Percentiles rank a stretch among this genome's conserved stretches.
Conservation (phyloP, 2,329 filamentous ascomycete genomes). For the Cryphonectria carpinicola region DNA sequence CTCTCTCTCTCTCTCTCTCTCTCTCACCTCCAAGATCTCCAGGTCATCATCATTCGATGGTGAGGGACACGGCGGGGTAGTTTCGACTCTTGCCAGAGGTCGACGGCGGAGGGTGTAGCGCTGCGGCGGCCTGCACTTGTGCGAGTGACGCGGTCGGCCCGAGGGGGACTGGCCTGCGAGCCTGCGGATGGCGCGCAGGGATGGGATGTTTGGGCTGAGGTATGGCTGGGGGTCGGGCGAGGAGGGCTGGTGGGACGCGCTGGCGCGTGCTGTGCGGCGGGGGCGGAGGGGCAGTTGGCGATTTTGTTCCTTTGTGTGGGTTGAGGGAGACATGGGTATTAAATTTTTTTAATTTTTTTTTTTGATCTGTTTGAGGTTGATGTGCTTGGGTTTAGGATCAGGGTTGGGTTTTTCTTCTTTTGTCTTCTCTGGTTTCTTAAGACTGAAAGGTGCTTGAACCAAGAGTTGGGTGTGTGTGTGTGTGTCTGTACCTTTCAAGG, state of each 20-base stretch:
- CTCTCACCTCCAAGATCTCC: background rate
- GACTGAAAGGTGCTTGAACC: background rate
- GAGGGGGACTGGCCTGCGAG: background rate
- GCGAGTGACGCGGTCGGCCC: background rate
- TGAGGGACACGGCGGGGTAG: background rate
- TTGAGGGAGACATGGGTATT: background rate
- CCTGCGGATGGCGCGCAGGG: background rate
- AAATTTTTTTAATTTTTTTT: background rate
- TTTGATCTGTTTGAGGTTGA: too few species aligned
- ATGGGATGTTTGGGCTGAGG: background rate
- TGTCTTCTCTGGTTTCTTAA: too few species aligned
- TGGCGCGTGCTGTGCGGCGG: background rate
- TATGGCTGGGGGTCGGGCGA: background rate
- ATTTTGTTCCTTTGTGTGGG: background rate
- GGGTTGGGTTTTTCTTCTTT: too few species aligned
- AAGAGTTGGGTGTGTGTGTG: too few species aligned
- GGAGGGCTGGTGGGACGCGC: background rate
- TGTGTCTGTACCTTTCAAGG: background rate
- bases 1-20: too few species aligned
- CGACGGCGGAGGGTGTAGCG: background rate
- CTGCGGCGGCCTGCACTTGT: background rate
- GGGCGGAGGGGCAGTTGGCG: background rate
- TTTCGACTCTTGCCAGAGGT: background rate
- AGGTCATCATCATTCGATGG: background rate
- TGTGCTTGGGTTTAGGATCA: too few species aligned